Base-by-base conservation (phyloP, 2,329 filamentous ascomycete genomes). In the Zasmidium angulare region DNA sequence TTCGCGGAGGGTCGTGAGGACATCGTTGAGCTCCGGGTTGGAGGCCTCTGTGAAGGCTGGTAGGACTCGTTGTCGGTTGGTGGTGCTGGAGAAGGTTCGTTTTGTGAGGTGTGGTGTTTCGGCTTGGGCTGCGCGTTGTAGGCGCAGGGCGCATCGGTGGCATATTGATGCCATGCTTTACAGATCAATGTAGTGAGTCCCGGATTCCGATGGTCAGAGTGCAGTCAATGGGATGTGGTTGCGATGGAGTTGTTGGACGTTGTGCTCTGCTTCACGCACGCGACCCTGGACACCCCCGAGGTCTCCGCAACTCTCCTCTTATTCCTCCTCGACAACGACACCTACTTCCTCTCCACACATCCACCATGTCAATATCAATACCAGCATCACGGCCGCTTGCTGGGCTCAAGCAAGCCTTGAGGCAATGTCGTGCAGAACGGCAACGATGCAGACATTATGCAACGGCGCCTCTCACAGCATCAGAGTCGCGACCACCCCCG, bases 361-460 rank as follows among this genome's bases (percentile, higher is more conserved):
- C 46, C 53, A 63, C 14, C 48, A 91, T 90, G 82, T 81, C 84
- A 66, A 80, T 84, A 65, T 76, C 82, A 61, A 71, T 82, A 57
- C 76, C 81, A 50, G 73, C 81, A 77, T 29, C 26, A 4, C 86
- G 89, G 84, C 88, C 89, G 63, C 76, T 90, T 71, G 84, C 85
- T 81, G 88, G 86, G 76, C 85, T 90, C 73, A 90, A 89, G 76
- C 79, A 84, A 26, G 77, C 85, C 40, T 72, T 91, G 68, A 81
- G 87, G 64, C 81, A 84, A 71, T 76, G 82, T 50, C 79, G 85
- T 52, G 65, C 66, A 36, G 70, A 73, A 60, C 71, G 70, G 31
- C 65, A 69, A 26, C 67, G 66, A 62, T 63, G 55, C 19, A 65
- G 72, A 61, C 53, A 46, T 31, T 69, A 68, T 56, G 63, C 81